These are phyloP conservation scores for Pyrrhoderma lamaoense DNA, from an alignment of 1,284 basidiomycete species.

Conservation along the genomic window DNA sequence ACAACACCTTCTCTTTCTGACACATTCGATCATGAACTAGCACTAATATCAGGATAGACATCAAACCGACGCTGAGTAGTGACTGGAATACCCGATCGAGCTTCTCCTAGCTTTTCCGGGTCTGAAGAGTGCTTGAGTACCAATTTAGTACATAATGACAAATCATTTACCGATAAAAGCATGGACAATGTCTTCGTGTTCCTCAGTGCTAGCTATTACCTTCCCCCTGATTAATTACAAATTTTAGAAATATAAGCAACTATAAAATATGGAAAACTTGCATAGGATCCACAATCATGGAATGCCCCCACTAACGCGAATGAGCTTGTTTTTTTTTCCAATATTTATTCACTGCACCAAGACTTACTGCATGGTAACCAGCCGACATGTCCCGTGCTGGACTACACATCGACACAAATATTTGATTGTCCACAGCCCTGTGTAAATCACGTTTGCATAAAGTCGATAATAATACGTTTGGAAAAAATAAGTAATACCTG, in stretches of 20 bases:
- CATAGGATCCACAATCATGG: constrained; percentile 86
- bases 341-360: neutral
- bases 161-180: constrained; percentile 66
- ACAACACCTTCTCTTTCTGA: too few relatives aligned
- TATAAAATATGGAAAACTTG: constrained; percentile 38
- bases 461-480: neutral
- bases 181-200: constrained; percentile 77
- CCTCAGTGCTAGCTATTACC: constrained; percentile 71
- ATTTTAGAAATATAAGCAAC: neutral
- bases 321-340: neutral
- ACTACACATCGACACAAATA: constrained; percentile 93
- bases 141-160: neutral
- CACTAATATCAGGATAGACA: constrained; percentile 73
- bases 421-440: constrained; percentile 94
- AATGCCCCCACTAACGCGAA: constrained; percentile 73
- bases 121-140: constrained; percentile 42
- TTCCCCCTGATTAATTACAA: constrained; percentile 55
- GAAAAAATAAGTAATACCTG: constrained; percentile 39
- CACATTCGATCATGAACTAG: neutral
- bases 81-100: constrained; percentile 80
- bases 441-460: neutral
- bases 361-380: constrained; percentile 77
- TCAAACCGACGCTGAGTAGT: constrained; percentile 87
- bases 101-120: constrained; percentile 57
- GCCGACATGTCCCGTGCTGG: constrained; percentile 83